Percentiles rank a stretch among this genome's conserved stretches.
Evolutionary conservation across 2,329 filamentous ascomycete species (phyloP).

Genomic region (Fusarium avenaceum): DNA sequence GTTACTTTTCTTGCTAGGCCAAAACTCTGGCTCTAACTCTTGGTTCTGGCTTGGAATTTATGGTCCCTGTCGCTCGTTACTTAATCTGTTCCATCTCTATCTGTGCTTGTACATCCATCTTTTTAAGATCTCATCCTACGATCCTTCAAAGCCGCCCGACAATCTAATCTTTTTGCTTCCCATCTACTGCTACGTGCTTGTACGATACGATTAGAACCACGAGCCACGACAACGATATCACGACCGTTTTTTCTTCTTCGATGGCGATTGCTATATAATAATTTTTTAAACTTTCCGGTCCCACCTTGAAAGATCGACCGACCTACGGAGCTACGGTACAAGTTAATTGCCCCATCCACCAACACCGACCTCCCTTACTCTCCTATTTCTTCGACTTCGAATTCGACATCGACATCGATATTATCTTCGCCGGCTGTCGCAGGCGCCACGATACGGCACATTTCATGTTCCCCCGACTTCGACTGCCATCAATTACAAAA

Average conservation of each 20-base stretch:
- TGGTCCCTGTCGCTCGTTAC: conserved; percentile 49
- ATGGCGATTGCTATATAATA: conserved; percentile 23
- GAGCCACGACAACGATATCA: conserved; percentile 40
- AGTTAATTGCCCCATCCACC: conserved; percentile 24
- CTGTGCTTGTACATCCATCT: conserved; percentile 14
- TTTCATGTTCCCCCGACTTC: conserved; percentile 45
- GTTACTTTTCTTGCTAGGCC: conserved; percentile 36
- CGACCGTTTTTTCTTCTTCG: conserved; percentile 27
- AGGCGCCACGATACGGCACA: conserved; percentile 49
- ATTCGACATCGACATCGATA: neutral
- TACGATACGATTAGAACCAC: conserved; percentile 31
- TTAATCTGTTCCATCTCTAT: conserved; percentile 39
- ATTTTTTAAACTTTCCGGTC: conserved; percentile 12
- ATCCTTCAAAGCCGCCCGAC: conserved; percentile 8
- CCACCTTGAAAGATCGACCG: conserved; percentile 34
- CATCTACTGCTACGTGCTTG: conserved; percentile 21
- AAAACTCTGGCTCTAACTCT: conserved; percentile 26
- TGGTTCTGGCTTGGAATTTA: conserved; percentile 30
- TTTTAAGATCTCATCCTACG: conserved; percentile 34
- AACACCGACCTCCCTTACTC: conserved; percentile 18
- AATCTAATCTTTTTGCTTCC: conserved; percentile 3
- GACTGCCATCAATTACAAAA: conserved; percentile 53
- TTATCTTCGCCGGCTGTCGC: conserved; percentile 32
- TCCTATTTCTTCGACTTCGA: conserved; percentile 30
- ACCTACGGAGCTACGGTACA: conserved; percentile 20